Base-by-base conservation (phyloP, 2,329 filamentous ascomycete genomes). In the Ophiostoma perfectum region DNA sequence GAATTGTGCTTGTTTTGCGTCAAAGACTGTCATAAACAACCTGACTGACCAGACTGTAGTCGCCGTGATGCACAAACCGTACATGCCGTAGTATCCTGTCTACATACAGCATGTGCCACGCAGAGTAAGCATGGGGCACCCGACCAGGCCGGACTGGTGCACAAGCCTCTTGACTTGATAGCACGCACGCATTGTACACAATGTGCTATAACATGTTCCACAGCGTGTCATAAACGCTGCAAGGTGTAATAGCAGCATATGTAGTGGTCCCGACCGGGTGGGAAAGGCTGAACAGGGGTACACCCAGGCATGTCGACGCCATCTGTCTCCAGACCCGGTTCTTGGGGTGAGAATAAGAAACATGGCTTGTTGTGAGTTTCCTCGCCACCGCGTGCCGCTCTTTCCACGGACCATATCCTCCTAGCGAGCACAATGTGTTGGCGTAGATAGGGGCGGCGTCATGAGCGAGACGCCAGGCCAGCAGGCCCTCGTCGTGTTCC, bases 211-310 rank as follows among this genome's bases (percentile, higher is more conserved):
- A 27, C 55, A 58, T 58, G 27, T 58, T 11, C 52, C 52, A 58
- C 52, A 18, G 27, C 52, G 38, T 14, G 55, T 36, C 52, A 12
- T 58, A 38, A 5, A 38, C 52, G 4, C 14, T 38, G 27, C 38
- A 58, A 18, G 27, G 52, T 27, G 14, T 58, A 58, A 38, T 58
- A 36, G 52, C 11, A 27, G 52, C 11, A 58, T 58, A 18, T 12
- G 27, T 60, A 60, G 27, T 60, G 55, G 55, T 60, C 55, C 55
- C 55, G 55, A 16, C 55, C 27, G 27, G 55, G 16, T 60, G 55
- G 55, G 55, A 55, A 60, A 60, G 55, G 55, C 27, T 60, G 55
- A 38, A 6, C 55, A 60, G 27, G 55, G 55, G 49, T 55, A 55
- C 45, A 47, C 18, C 49, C 49, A 55, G 16, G 47, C 27, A 27